Evolutionary conservation across 139 green algal species (phyloP), one percentile per base, ranked within the genome.

Genomic region (Raphidocelis subcapitata): DNA sequence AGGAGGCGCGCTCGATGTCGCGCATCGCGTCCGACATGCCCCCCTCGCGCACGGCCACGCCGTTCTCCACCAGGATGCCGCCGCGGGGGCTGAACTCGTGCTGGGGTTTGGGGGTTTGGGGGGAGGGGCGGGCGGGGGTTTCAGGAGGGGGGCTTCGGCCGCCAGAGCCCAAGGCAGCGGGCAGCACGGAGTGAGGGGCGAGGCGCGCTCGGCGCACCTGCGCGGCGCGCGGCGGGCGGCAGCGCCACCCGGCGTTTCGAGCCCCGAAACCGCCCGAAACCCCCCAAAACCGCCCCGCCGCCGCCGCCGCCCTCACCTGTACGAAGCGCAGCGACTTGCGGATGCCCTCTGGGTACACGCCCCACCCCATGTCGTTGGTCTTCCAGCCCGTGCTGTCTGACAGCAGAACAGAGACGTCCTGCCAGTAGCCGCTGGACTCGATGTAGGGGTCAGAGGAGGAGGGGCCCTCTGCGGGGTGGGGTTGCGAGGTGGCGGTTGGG

Each of bases 341-440:
- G 52, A 82, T 65, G 65, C 77, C 77, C 63, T 73, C 64, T 2
- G 77, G 77, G 49, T 75, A 65, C 23, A 82, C 70, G 5, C 64
- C 68, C 75, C 75, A 81, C 35, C 75, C 75, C 75, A 81, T 81
- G 49, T 77, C 75, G n/a, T 67, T 81, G 0, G 62, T 81, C 64
- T 72, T 74, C 75, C 75, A 81, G 24, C 52, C 63, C 26, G 71
- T 62, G 31, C 72, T 62, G 26, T 78, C 72, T 20, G 10, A 35
- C 51, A 72, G 72, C 33, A 72, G 62, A 2, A 78, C 72, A 28
- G 35, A 60, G 52, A 72, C 65, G 72, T 78, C 72, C 72, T 78
- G 72, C 72, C 72, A 78, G 63, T 78, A 78, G 33, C 72, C 72
- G 23, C 62, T 73, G 2, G 72, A 78, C 72, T 78, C 72, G 29